Percentiles rank a stretch among this genome's conserved stretches.
These are phyloP conservation scores for Micractinium sp. DNA, from an alignment of 139 green algal species.

Conservation along the genomic window DNA sequence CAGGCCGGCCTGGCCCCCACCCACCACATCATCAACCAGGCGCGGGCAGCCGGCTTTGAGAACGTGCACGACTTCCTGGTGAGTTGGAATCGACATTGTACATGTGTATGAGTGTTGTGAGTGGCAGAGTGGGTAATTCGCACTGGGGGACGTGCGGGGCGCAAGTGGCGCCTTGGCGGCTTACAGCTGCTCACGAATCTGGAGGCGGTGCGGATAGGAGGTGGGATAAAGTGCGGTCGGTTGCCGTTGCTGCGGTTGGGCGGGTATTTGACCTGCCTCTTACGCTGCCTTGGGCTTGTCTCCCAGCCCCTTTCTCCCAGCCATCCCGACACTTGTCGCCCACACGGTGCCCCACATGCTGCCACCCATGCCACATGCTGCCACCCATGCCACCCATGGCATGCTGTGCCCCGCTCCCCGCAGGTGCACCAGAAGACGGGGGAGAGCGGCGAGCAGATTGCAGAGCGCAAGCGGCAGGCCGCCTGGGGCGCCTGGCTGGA, in stretches of 20 bases:
- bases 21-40: slow-evolving; percentile 65
- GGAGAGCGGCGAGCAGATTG: slow-evolving; percentile 49
- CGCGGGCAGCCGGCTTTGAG: slow-evolving; percentile 65
- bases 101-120: not conserved
- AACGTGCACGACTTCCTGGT: slow-evolving; percentile 89
- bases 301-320: not conserved
- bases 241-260: not conserved
- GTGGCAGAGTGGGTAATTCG: not conserved
- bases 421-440: slow-evolving; percentile 67
- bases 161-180: too few relatives aligned
- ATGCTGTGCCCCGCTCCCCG: too few relatives aligned
- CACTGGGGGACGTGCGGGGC: not conserved
- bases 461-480: slow-evolving; percentile 55
- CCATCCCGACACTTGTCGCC: not conserved
- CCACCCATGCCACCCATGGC: too few relatives aligned
- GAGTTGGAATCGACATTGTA: too few relatives aligned
- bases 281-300: not conserved
- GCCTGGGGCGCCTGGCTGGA: slow-evolving; percentile 63
- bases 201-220: too few relatives aligned
- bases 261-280: too few relatives aligned
- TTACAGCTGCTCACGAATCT: too few relatives aligned
- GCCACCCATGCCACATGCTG: too few relatives aligned
- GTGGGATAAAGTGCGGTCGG: too few relatives aligned
- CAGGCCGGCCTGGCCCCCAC: slow-evolving; percentile 71
- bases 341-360: not conserved